Evolutionary conservation across 352 stramenopile species (phyloP).

Genomic region (Phytophthora megakarya): DNA sequence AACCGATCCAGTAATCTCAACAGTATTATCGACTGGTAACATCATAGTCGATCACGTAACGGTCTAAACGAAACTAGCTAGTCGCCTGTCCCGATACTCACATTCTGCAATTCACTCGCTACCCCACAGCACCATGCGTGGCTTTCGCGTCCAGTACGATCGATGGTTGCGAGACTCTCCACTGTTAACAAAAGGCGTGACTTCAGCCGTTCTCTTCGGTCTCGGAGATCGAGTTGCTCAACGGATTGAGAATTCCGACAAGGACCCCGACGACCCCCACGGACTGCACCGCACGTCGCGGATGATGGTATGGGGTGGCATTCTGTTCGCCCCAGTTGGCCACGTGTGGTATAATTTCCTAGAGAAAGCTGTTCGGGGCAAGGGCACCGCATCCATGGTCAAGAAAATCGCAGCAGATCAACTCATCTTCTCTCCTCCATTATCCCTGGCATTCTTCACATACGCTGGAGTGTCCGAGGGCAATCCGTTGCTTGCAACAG

Average conservation of each 20-base stretch:
- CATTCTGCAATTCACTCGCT: conserved; percentile 27
- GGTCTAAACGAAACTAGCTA: conserved; percentile 1
- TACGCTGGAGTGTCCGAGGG: conserved; percentile 38
- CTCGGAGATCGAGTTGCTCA: conserved; percentile 70
- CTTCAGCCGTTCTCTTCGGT: conserved; percentile 69
- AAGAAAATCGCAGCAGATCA: conserved; percentile 52
- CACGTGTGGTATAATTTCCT: conserved; percentile 92
- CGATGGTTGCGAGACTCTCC: conserved; percentile 52
- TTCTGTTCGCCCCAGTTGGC: conserved; percentile 85
- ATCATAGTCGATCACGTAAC: conserved; percentile 22
- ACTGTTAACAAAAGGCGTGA: conserved; percentile 74
- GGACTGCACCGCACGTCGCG: conserved; percentile 42
- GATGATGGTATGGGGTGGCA: conserved; percentile 88
- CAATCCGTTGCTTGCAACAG: conserved; percentile 26
- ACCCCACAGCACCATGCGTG: conserved; percentile 32
- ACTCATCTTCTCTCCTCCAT: conserved; percentile 41
- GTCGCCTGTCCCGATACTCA: not conserved
- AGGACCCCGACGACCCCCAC: conserved; percentile 11
- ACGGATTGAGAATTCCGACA: conserved; percentile 38
- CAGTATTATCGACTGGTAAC: not conserved
- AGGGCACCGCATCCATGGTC: conserved; percentile 17
- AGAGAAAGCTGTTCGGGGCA: conserved; percentile 54
- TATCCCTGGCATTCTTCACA: conserved; percentile 45
- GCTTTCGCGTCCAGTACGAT: conserved; percentile 58
- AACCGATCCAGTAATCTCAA: too few species aligned